Percentiles rank a stretch among this genome's conserved stretches.
phyloP scores from a whole-genome alignment of 331 rosid genomes.

The Rhamnella rubrinervis region DNA sequence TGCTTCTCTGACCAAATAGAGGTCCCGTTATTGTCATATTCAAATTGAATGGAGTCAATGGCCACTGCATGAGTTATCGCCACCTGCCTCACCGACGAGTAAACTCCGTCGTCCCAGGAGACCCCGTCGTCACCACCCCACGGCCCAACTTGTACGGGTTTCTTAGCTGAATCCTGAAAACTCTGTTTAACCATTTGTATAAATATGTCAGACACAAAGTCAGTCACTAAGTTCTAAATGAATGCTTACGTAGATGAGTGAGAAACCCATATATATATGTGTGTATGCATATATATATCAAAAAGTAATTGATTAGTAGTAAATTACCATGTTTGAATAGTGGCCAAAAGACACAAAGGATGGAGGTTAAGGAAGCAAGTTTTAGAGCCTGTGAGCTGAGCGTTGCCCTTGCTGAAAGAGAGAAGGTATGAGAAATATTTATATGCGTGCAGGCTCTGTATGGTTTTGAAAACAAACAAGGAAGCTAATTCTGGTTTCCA shows the following conservation, averaged over 20 bases:
- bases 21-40: conserved; percentile 49
- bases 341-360: conserved; percentile 1
- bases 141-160: conserved; percentile 51
- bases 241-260: neutral
- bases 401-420: neutral
- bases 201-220: too few relatives aligned
- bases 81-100: conserved; percentile 56
- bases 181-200: conserved; percentile 30
- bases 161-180: conserved; percentile 39
- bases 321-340: conserved; percentile 23
- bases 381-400: conserved; percentile 3
- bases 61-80: conserved; percentile 50
- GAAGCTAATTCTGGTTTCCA: conserved; percentile 49
- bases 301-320: too few relatives aligned
- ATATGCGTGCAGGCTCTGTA: neutral
- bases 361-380: neutral
- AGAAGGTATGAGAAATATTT: conserved; percentile 22
- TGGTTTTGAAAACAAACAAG: neutral
- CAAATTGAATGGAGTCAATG: conserved; percentile 63
- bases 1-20: conserved; percentile 62
- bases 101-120: conserved; percentile 60
- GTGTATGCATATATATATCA: too few relatives aligned
- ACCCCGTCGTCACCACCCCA: conserved; percentile 66
- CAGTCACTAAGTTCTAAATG: neutral
- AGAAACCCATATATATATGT: neutral